Percentiles rank a stretch among this genome's conserved stretches.
Conservation (phyloP, 352 stramenopile genomes). For the Peronospora belbahrii region DNA sequence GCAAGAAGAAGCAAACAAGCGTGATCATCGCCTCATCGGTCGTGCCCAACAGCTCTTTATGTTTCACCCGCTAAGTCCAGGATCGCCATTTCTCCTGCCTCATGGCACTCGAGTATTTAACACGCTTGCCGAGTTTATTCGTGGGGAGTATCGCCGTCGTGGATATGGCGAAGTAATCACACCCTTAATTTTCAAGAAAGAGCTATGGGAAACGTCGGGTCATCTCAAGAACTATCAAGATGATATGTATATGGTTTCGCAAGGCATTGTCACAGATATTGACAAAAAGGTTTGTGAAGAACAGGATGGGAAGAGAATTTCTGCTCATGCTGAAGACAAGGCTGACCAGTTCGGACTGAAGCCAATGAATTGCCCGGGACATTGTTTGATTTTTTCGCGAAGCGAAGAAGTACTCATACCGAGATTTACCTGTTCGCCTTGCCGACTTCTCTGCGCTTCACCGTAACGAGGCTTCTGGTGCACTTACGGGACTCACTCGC, state of each 20-base stretch:
- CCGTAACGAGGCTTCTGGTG: constrained; percentile 92
- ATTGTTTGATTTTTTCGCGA: constrained; percentile 97
- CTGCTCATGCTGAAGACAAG: constrained; percentile 18
- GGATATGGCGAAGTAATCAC: constrained; percentile 97
- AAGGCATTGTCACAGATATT: constrained; percentile 41
- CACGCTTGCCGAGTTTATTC: constrained; percentile 86
- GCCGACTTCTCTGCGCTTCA: constrained; percentile 94
- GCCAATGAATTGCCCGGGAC: constrained; percentile 98
- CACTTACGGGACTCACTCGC: constrained; percentile 93
- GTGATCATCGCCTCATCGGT: constrained; percentile 93
- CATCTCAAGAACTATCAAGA: constrained; percentile 96
- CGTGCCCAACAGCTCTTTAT: constrained; percentile 95
- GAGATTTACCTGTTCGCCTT: constrained; percentile 90
- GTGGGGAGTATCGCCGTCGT: constrained; percentile 75
- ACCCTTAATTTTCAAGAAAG: constrained; percentile 95
- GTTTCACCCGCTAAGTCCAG: constrained; percentile 91
- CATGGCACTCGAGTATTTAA: constrained; percentile 98
- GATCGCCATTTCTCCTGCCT: constrained; percentile 96
- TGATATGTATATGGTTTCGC: constrained; percentile 92
- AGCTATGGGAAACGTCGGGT: constrained; percentile 96
- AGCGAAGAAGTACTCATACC: constrained; percentile 90
- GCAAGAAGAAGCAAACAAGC: constrained; percentile 94
- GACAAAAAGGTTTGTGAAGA: constrained; percentile 22
- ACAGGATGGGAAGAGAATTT: constrained; percentile 9
- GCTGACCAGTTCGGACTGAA: constrained; percentile 95